Evolutionary conservation across 768 basidiomycete genomes (phyloP), one percentile per base, ranked within the genome.

Genomic region (Rhodosporidiobolus odoratus): DNA sequence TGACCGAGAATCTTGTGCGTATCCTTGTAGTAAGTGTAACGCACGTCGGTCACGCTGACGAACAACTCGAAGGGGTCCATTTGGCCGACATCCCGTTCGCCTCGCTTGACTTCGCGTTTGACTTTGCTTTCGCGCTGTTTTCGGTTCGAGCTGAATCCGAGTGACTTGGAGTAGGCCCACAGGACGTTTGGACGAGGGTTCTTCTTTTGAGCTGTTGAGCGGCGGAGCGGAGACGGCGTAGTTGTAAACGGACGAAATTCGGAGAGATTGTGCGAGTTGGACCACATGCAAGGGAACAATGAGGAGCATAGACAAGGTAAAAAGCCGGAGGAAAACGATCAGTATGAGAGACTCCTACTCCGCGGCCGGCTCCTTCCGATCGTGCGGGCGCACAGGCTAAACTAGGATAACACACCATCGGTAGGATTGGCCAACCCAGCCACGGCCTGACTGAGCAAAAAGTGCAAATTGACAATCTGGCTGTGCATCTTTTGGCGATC

Each of bases 141-240:
- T 38, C 95, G 89, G 81, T 98, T 94, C 74, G 91, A 91, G 15
- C 92, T 93, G 78, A 99, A 99, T 0, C 94, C 95, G 0, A 99
- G 84, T 47, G 98, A 94, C 79, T 97, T 98, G 82, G 96, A 98
- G 84, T 99, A 99, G 76, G 93, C 96, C 96, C 96, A 99, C 12
- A 40, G 32, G 3, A 92, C 3, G 92, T 87, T 63, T 89, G 85
- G 77, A n/a, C 76, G 56, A 16, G 70, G 74, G 61, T 72, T 75
- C 70, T 75, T 75, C 70, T 71, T 75, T 43, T 72, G 70, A 21
- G 74, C 69, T 73, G 65, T 43, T 8, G 6, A 35, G 21, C 34
- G 21, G 32, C 48, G 27, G 40, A 15, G 48, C 15, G 21, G 45
- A 30, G 30, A 45, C 3, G 19, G 56, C 8, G 34, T 17, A 47